Conservation (phyloP, 345 rosid species). For the Geranium brycei region DNA sequence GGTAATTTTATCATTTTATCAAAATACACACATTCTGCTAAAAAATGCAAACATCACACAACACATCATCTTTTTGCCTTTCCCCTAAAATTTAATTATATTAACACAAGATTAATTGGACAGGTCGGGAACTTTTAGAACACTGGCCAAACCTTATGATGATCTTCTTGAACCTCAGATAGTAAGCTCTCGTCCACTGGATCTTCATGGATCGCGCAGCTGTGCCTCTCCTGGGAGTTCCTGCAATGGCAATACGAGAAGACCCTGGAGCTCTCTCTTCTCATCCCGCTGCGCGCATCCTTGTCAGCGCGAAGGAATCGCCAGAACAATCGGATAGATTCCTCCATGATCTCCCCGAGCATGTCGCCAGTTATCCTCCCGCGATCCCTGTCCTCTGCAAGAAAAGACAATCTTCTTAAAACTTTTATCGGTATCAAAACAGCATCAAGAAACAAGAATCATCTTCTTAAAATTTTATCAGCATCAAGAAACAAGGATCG, state of each 20-base stretch:
- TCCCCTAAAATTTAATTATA: no score
- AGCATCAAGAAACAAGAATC: neutral
- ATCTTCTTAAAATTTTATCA: neutral
- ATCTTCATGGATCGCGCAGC: no score
- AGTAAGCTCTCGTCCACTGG: constrained; percentile 33
- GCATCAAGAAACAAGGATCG: no score
- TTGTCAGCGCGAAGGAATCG: constrained; percentile 69
- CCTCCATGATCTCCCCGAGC: constrained; percentile 80
- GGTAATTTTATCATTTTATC: no score
- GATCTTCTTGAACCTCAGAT: constrained; percentile 34
- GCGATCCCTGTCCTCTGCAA: constrained; percentile 50
- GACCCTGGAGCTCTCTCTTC: constrained; percentile 36
- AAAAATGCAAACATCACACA: no score
- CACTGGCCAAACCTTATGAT: constrained; percentile 40
- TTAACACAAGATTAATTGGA: no score
- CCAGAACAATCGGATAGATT: constrained; percentile 86
- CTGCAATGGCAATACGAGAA: no score
- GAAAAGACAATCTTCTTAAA: neutral
- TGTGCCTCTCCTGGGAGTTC: no score
- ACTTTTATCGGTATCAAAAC: no score
- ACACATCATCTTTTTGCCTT: no score
- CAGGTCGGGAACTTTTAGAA: no score
- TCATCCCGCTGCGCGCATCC: constrained; percentile 22
- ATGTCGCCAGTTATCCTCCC: constrained; percentile 32
- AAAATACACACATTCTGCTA: no score